Evolutionary conservation across 805 yeast species (phyloP), one percentile per base, ranked within the genome.

Genomic region (Grigorovia humatica): DNA sequence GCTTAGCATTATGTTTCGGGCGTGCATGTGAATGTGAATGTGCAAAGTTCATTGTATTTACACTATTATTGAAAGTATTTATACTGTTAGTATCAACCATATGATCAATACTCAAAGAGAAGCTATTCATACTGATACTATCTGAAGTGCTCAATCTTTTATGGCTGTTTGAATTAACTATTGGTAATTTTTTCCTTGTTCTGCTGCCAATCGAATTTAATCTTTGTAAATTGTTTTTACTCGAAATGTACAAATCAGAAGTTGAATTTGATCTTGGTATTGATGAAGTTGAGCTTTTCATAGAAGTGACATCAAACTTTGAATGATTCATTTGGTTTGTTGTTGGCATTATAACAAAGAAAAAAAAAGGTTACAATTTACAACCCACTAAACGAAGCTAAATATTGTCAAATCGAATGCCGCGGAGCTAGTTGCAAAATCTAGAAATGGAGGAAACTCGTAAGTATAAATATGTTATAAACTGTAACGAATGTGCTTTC

Each of bases 221-320:
- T 38, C 42, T 38, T 38, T 38, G n/a, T n/a, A 38, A 38, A 38
- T 38, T 38, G 15, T 4, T 30, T 15, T 44, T 13, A 12, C 40
- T 35, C 20, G 56, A 47, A 23, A 60, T 59, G 43, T 56, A 60
- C 18, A 61, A 49, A 43, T 61, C 65, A 3, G 64, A 53, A 5
- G 63, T 61, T 2, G 62, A 61, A 46, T 55, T 54, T 27, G 65
- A 58, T 45, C 65, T 54, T 27, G 65, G 65, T 15, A 57, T 55
- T 15, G n/a, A 15, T 15, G 17, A 12, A 15, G 2, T 38, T 38
- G 42, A 38, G 13, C 17, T 13, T 12, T 38, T 38, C 42, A 38
- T 2, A 32, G 38, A 32, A 32, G 4, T 32, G 8, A 11, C 15
- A 32, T 23, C 27, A 32, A 32, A 32, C 38, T 32, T 13, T 32